Evolutionary conservation across 2,329 filamentous ascomycete species (phyloP).

Genomic region (Cadophora malorum): DNA sequence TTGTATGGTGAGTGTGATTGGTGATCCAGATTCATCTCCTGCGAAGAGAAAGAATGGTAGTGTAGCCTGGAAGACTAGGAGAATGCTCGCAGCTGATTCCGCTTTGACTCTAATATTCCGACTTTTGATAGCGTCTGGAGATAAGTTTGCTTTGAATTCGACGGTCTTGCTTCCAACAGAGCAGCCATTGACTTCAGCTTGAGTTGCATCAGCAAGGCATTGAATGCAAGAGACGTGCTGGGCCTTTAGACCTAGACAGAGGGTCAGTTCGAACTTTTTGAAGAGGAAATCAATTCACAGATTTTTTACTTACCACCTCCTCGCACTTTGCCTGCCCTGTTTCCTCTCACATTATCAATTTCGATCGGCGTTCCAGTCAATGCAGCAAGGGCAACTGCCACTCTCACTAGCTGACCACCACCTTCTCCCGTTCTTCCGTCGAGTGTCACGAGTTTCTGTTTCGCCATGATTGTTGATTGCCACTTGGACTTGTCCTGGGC

Average conservation of each 20-base stretch:
- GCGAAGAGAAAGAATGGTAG: conserved; percentile 65
- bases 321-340: conserved; percentile 48
- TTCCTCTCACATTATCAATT: conserved; percentile 62
- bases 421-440: conserved; percentile 66
- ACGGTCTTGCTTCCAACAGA: conserved; percentile 53
- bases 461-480: conserved; percentile 23
- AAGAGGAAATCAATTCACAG: background rate
- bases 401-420: conserved; percentile 65
- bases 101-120: conserved; percentile 57
- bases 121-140: conserved; percentile 41
- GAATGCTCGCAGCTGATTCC: conserved; percentile 59
- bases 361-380: conserved; percentile 59
- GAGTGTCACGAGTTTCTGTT: conserved; percentile 51
- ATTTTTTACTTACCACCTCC: conserved; percentile 35
- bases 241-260: conserved; percentile 58
- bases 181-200: conserved; percentile 58
- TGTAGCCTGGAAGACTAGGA: conserved; percentile 66
- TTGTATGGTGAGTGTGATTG: conserved; percentile 57
- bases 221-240: conserved; percentile 65
- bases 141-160: conserved; percentile 43
- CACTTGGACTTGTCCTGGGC: background rate
- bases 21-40: conserved; percentile 50
- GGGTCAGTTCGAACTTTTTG: conserved; percentile 12
- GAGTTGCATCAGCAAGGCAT: conserved; percentile 59
- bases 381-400: conserved; percentile 62